phyloP scores from a whole-genome alignment of 768 basidiomycete genomes.

The Termitomyces sp. region DNA sequence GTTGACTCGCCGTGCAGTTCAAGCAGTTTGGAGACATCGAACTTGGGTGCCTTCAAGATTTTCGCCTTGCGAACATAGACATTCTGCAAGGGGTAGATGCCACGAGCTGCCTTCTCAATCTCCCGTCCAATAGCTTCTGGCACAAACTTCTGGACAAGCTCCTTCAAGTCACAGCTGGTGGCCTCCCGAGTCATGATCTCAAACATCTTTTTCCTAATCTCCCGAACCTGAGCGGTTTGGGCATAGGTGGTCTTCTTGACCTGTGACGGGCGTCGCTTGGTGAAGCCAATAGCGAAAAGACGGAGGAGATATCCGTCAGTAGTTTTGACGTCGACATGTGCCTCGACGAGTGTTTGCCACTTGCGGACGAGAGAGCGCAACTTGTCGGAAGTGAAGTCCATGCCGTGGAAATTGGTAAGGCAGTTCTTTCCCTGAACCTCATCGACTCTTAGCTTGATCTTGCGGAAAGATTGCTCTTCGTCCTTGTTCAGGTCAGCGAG shows the following conservation, averaged over 20 bases:
- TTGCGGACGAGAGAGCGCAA: slow-evolving; percentile 99
- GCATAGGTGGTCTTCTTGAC: slow-evolving; percentile 99
- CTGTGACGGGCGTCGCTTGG: slow-evolving; percentile 92
- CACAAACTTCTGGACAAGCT: slow-evolving; percentile 97
- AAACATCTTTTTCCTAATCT: slow-evolving; percentile 99
- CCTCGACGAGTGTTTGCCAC: slow-evolving; percentile 99
- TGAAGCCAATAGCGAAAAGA: slow-evolving; percentile 98
- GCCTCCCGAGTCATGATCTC: slow-evolving; percentile 98
- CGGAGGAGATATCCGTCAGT: slow-evolving; percentile 99
- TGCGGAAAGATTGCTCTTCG: slow-evolving; percentile 98
- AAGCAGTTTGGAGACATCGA: slow-evolving; percentile 91
- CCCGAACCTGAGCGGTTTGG: slow-evolving; percentile 88
- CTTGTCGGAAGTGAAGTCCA: slow-evolving; percentile 99
- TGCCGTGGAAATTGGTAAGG: slow-evolving; percentile 99
- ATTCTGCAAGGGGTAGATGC: slow-evolving; percentile 98
- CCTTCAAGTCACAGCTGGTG: slow-evolving; percentile 93
- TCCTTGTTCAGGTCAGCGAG: slow-evolving; percentile 98
- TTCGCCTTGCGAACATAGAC: slow-evolving; percentile 99
- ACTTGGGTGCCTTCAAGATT: slow-evolving; percentile 97
- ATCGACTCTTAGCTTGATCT: slow-evolving; percentile 97
- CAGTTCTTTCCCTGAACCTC: slow-evolving; percentile 98
- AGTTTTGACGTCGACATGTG: slow-evolving; percentile 97
- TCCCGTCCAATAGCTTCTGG: slow-evolving; percentile 98
- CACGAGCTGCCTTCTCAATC: slow-evolving; percentile 96
- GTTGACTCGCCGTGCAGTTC: slow-evolving; percentile 95